Evolutionary conservation across 2,329 filamentous ascomycete species (phyloP), one percentile per base, ranked within the genome.

Genomic region (Fusarium armeniacum): DNA sequence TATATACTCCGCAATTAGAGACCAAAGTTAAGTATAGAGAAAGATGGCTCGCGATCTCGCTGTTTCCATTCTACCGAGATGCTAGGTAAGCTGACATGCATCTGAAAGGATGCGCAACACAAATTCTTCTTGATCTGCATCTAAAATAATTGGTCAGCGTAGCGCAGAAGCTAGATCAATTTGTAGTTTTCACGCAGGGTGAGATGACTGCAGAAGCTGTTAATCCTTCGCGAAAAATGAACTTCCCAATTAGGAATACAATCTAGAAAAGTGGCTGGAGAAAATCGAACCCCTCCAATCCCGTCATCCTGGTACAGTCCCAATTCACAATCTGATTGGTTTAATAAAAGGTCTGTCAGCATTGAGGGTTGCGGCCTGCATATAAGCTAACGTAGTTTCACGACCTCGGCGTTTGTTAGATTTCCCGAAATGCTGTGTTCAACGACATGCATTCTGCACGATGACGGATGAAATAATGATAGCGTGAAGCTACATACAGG

Each of bases 71-170:
- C 1, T 12, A 15, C 11, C 15, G 10, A 38, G 2, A 18, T 11
- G 5, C 11, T 20, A 12, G n/a, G 10, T 51, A 51, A 51, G 49
- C 49, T 51, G 33, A 51, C 49, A 28, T 51, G 49, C 49, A 30
- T 38, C 3, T 32, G 4, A 4, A 10, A 30, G 49, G 24, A 41
- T 51, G 6, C 13, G 35, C 4, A 10, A n/a, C 16, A 13, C 2
- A 20, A 20, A 20, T 20, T 20, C 4, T 5, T 32, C 15, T 15
- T 12, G 12, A 6, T 24, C 4, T 5, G 4, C 3, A 3, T 7
- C 24, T 13, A 2, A 9, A 26, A 9, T 2, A 24, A 28, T 38
- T 51, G 2, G 33, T 5, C 18, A 28, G 18, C 4, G 2, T 13
- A 16, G 3, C 15, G 2, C 7, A 5, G 3, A 13, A 9, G 10